A percentile compares a stretch with the other conserved stretches of the same genome.
Evolutionary conservation across 768 basidiomycete genomes (phyloP).

Genomic region (Kwoniella shandongensis): DNA sequence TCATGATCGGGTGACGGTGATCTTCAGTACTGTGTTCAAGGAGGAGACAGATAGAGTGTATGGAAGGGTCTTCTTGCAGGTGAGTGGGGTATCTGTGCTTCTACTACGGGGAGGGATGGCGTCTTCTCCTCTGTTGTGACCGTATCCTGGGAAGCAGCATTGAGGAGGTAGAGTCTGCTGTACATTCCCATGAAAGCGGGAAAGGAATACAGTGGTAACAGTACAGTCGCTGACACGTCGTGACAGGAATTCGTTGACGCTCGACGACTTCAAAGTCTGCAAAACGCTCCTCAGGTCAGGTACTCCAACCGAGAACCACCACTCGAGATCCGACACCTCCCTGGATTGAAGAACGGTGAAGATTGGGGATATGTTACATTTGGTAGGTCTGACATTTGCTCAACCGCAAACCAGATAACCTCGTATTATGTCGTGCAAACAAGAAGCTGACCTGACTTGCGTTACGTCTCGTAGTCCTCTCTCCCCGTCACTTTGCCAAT

Average conservation of each 20-base stretch:
- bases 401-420: too few relatives aligned
- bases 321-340: slow-evolving; percentile 86
- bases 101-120: too few relatives aligned
- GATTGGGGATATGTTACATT: slow-evolving; percentile 97
- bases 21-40: slow-evolving; percentile 93
- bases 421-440: too few relatives aligned
- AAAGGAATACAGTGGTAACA: too few relatives aligned
- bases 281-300: slow-evolving; percentile 94
- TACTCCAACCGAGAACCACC: slow-evolving; percentile 95
- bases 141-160: too few relatives aligned
- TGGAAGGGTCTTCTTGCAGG: slow-evolving; percentile 98
- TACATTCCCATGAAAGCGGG: too few relatives aligned
- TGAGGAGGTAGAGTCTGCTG: too few relatives aligned
- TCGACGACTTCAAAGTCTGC: slow-evolving; percentile 84
- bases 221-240: background rate
- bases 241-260: slow-evolving; percentile 96
- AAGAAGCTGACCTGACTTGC: background rate
- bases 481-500: slow-evolving; percentile 89
- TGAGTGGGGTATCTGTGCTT: slow-evolving; percentile 55
- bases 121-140: too few relatives aligned
- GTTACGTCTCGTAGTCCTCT: slow-evolving; percentile 64
- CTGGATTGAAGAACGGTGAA: slow-evolving; percentile 75
- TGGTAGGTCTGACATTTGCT: slow-evolving; percentile 52
- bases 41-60: slow-evolving; percentile 97
- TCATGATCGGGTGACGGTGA: slow-evolving; percentile 92